These are phyloP conservation scores for Candida namnaoensis DNA, from an alignment of 805 yeast species.

Conservation along the genomic window DNA sequence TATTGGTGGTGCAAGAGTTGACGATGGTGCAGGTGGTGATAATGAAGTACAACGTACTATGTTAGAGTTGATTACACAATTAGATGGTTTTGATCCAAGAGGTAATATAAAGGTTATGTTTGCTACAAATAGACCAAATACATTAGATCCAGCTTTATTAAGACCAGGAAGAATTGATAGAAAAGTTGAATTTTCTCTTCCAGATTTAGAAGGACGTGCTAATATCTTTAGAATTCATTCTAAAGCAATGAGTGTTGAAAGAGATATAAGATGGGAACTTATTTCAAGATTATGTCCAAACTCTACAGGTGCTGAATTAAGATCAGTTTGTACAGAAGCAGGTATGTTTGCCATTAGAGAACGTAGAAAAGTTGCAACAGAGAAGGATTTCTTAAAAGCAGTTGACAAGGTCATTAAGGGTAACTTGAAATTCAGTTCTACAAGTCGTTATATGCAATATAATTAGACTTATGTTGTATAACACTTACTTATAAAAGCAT, in stretches of 20 bases:
- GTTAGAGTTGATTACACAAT: conserved; percentile 95
- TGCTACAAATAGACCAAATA: conserved; percentile 97
- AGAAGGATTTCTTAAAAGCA: conserved; percentile 94
- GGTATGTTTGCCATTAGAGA: conserved; percentile 99
- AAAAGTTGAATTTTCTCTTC: conserved; percentile 93
- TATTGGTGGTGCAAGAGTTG: conserved; percentile 99
- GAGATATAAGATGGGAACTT: conserved; percentile 97
- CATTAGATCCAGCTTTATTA: conserved; percentile 92
- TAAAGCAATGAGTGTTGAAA: conserved; percentile 95
- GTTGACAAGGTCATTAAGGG: conserved; percentile 99
- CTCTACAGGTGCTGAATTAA: conserved; percentile 96
- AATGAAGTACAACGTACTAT: conserved; percentile 98
- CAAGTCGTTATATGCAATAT: conserved; percentile 98
- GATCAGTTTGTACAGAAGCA: conserved; percentile 98
- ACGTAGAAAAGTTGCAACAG: conserved; percentile 95
- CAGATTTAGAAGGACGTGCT: conserved; percentile 97
- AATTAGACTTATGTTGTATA: conserved; percentile 35
- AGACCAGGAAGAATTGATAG: conserved; percentile 99
- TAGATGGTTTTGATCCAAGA: conserved; percentile 98
- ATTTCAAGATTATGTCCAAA: conserved; percentile 97
- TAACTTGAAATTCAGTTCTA: conserved; percentile 93
- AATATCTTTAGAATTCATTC: conserved; percentile 96
- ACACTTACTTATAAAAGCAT: not conserved
- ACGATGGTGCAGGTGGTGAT: conserved; percentile 99
- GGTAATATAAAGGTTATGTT: conserved; percentile 99